Conservation (phyloP, 139 green algal species). For the Bryopsis sp. region DNA sequence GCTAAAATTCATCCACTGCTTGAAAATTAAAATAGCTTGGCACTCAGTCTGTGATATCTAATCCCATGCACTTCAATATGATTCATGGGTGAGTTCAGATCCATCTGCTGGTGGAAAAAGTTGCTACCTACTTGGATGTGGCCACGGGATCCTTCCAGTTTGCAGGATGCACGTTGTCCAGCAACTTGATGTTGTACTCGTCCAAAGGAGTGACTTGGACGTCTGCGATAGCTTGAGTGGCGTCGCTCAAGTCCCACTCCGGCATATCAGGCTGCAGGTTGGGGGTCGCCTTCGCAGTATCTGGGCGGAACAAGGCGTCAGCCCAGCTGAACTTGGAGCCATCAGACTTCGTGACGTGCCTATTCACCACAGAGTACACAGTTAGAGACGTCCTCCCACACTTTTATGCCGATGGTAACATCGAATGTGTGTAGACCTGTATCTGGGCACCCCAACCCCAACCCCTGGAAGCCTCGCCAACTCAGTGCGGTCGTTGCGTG, state of each 20-base stretch:
- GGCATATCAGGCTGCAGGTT: slow-evolving; percentile 13
- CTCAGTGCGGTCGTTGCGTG: no score
- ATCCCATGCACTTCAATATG: no score
- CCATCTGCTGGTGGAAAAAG: neutral
- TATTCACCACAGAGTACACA: no score
- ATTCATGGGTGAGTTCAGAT: neutral
- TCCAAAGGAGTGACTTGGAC: slow-evolving; percentile 18
- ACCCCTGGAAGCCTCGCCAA: no score
- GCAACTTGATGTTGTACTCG: slow-evolving; percentile 23
- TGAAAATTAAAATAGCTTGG: no score
- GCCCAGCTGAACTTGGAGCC: slow-evolving; percentile 14
- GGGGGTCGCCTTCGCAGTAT: no score
- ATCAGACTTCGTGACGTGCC: slow-evolving; percentile 1
- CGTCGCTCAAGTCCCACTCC: neutral
- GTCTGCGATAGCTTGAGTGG: neutral
- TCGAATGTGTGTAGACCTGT: no score
- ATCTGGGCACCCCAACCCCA: no score
- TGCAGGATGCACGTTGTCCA: slow-evolving; percentile 22
- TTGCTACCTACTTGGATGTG: neutral
- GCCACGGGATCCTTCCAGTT: slow-evolving; percentile 20
- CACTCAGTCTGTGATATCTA: no score
- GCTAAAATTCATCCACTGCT: no score
- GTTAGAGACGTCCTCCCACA: no score
- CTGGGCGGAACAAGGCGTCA: slow-evolving; percentile 8
- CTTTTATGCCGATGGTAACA: no score